phyloP scores from a whole-genome alignment of 768 basidiomycete genomes.

The Russula ochroleuca region DNA sequence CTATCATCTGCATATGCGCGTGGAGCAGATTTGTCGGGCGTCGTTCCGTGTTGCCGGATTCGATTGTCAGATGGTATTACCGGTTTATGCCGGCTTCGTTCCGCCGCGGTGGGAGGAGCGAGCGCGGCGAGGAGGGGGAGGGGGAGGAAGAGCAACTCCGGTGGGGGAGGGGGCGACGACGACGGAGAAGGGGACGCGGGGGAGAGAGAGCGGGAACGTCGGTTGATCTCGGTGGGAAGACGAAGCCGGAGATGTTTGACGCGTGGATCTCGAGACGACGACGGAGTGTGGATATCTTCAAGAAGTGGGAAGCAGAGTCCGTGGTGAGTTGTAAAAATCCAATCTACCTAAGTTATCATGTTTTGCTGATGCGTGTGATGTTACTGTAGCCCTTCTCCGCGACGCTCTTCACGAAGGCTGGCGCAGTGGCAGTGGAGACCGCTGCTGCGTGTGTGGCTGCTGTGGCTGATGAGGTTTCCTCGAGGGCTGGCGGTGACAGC shows the following conservation, averaged over 20 bases:
- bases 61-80: no score
- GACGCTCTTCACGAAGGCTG: not conserved
- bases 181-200: not conserved
- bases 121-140: no score
- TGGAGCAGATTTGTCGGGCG: slow-evolving; percentile 13
- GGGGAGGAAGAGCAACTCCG: no score
- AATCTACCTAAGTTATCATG: no score
- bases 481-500: not conserved
- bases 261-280: slow-evolving; percentile 14
- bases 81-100: no score
- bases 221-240: not conserved
- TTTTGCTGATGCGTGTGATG: not conserved
- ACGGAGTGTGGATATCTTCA: not conserved
- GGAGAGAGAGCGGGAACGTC: not conserved
- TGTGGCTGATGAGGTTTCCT: not conserved
- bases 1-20: slow-evolving; percentile 2
- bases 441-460: not conserved
- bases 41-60: no score
- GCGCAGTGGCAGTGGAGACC: not conserved
- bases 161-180: not conserved
- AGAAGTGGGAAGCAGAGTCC: slow-evolving; percentile 14
- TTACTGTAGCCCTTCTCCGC: slow-evolving; percentile 18
- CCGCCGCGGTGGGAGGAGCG: no score
- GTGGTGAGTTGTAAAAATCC: no score
- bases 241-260: slow-evolving; percentile 21